Evolutionary conservation across 768 basidiomycete genomes (phyloP).

Genomic region (Termitomyces sp.): DNA sequence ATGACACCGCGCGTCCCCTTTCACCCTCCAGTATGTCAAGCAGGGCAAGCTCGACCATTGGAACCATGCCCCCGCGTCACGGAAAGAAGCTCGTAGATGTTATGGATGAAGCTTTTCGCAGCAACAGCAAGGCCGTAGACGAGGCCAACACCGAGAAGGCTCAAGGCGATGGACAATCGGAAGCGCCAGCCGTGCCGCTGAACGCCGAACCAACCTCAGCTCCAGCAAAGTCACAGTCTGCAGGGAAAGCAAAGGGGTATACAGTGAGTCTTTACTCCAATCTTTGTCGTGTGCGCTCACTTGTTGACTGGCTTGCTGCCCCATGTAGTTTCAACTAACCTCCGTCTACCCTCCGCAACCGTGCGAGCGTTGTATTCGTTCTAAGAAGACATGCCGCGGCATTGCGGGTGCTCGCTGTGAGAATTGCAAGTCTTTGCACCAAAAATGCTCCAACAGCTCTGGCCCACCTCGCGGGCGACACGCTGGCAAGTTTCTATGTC

Average conservation of each 20-base stretch:
- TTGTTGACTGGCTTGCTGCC: neutral
- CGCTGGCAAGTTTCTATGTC: constrained; percentile 22
- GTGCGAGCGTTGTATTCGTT: constrained; percentile 40
- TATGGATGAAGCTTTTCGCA: constrained; percentile 27
- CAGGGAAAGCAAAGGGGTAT: constrained; percentile 20
- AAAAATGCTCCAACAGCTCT: constrained; percentile 41
- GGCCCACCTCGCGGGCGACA: constrained; percentile 37
- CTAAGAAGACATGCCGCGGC: constrained; percentile 36
- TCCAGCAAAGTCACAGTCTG: constrained; percentile 21
- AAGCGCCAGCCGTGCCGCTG: constrained; percentile 9
- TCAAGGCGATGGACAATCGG: constrained; percentile 23
- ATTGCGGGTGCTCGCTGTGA: constrained; percentile 38
- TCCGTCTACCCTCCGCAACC: constrained; percentile 32
- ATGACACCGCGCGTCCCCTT: neutral
- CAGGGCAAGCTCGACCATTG: constrained; percentile 28
- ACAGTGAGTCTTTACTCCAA: constrained; percentile 10
- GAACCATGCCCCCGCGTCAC: constrained; percentile 27
- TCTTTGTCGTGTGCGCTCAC: neutral
- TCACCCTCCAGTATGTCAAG: constrained; percentile 22
- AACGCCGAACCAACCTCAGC: constrained; percentile 1
- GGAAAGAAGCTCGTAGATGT: constrained; percentile 23
- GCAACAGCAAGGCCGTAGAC: constrained; percentile 16
- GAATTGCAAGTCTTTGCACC: constrained; percentile 39
- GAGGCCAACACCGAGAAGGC: constrained; percentile 15
- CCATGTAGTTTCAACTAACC: constrained; percentile 8